Base-by-base conservation (phyloP, 83 land plant species). In the Diphasiastrum complanatum region DNA sequence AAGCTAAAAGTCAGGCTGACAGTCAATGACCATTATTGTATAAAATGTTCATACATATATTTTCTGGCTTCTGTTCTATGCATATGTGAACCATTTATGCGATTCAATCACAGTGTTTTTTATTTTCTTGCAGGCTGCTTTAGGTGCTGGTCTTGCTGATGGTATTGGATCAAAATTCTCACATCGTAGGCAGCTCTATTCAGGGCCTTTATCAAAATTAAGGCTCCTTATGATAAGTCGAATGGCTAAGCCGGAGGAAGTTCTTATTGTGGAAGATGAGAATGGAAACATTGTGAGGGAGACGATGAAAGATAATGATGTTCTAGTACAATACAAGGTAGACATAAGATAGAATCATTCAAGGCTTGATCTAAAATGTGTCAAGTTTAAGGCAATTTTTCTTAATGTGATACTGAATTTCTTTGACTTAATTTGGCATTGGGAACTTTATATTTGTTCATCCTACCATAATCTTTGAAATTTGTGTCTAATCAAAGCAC, bases 241-340 rank as follows among this genome's bases (percentile, higher is more conserved):
- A 8, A 95, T 95, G 99, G 99, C 99, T 22, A 95, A 95, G 74
- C 99, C 99, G 29, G 99, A 95, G 73, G 99, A 95, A 52, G 99
- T 95, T 52, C 47, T 95, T 50, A 95, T 95, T 67, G 99, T 95
- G 53, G 99, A 95, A 61, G 99, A 95, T 73, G 99, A 95, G 75
- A 95, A 95, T 77, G 99, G 99, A 12, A 95, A 95, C 75, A 95
- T 95, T 70, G 99, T 95, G 23, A 82, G 99, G 18, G 99, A 95
- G 65, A 95, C 99, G 4, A 77, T 95, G 99, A 95, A 95, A 66
- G 99, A 95, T 66, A 89, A 89, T 76, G 99, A 95, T 78, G 97
- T 95, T 12, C 95, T 95, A 64, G 90, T 95, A 32, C 99, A 95
- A 45, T 95, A 95, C 50, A 95, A 95, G 95, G 99, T 90, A n/a